Percentiles rank a stretch among this genome's conserved stretches.
Conservation (phyloP, 2,329 filamentous ascomycete species). For the Helotiales sp. region DNA sequence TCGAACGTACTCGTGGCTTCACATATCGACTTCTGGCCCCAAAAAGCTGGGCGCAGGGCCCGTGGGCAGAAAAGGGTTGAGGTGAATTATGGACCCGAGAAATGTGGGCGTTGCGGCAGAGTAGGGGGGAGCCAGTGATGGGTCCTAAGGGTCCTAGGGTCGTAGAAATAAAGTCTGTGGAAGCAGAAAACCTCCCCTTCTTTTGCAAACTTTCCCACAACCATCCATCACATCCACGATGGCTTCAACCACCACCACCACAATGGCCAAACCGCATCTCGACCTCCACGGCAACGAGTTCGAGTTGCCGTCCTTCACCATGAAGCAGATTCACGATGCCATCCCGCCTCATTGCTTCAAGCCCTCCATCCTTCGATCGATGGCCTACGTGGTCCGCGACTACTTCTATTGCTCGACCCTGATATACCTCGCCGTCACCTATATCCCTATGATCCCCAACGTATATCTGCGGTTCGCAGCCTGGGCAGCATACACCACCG, state of each 20-base stretch:
- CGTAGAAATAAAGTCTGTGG: constrained; percentile 5
- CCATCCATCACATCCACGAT: neutral
- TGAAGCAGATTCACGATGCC: constrained; percentile 42
- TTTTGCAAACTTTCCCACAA: neutral
- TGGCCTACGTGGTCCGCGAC: constrained; percentile 60
- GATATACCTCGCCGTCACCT: constrained; percentile 49
- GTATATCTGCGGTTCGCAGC: constrained; percentile 46
- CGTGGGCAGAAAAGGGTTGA: neutral
- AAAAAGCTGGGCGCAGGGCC: no score
- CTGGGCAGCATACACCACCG: constrained; percentile 62
- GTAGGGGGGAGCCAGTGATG: no score
- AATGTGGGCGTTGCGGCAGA: neutral
- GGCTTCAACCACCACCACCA: neutral
- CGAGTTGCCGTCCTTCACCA: constrained; percentile 36
- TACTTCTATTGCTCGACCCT: constrained; percentile 50
- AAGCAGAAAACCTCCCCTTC: neutral
- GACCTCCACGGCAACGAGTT: constrained; percentile 36
- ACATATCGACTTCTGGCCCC: no score
- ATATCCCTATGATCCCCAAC: constrained; percentile 53
- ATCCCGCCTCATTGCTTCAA: constrained; percentile 66
- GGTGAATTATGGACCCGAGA: neutral
- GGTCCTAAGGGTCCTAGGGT: no score
- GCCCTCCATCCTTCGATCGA: constrained; percentile 53
- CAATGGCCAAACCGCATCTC: constrained; percentile 39
- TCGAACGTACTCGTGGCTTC: no score